A percentile compares a stretch with the other conserved stretches of the same genome.
phyloP scores from a whole-genome alignment of 352 stramenopile species.

The Pythium plurisporium region DNA sequence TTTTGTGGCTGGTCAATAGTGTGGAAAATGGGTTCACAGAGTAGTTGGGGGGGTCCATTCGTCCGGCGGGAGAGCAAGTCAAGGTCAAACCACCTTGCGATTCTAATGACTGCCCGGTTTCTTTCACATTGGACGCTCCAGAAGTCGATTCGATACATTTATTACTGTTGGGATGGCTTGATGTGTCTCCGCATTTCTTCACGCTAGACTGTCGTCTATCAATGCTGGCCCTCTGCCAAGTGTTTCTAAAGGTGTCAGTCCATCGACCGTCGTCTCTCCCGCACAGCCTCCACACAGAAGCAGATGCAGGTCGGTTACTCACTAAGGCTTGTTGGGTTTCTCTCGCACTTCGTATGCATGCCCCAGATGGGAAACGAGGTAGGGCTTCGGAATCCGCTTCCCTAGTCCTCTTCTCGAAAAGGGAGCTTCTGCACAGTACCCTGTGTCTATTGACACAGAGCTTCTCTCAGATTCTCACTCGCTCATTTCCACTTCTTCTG shows the following conservation, averaged over 20 bases:
- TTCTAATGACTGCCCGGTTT: too few species aligned
- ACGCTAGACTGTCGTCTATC: too few species aligned
- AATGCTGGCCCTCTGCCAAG: neutral
- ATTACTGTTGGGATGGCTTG: neutral
- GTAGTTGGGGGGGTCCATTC: too few species aligned
- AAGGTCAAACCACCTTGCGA: too few species aligned
- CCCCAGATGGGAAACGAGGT: neutral
- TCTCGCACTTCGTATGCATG: neutral
- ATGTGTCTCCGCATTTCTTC: too few species aligned
- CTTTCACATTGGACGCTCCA: too few species aligned
- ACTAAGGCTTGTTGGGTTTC: conserved; percentile 3
- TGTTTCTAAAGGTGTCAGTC: neutral
- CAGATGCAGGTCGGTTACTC: conserved; percentile 3
- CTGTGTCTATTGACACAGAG: neutral
- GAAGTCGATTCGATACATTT: neutral
- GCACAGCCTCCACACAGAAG: neutral
- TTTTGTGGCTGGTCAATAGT: neutral
- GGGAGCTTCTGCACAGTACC: too few species aligned
- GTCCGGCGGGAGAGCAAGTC: too few species aligned
- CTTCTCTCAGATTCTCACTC: neutral
- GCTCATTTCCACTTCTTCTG: neutral
- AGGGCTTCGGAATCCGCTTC: neutral
- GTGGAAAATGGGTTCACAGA: too few species aligned
- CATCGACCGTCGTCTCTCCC: conserved; percentile 8
- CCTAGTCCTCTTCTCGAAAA: neutral